Conservation (phyloP, 2,329 filamentous ascomycete genomes). For the Aspergillus ustus region DNA sequence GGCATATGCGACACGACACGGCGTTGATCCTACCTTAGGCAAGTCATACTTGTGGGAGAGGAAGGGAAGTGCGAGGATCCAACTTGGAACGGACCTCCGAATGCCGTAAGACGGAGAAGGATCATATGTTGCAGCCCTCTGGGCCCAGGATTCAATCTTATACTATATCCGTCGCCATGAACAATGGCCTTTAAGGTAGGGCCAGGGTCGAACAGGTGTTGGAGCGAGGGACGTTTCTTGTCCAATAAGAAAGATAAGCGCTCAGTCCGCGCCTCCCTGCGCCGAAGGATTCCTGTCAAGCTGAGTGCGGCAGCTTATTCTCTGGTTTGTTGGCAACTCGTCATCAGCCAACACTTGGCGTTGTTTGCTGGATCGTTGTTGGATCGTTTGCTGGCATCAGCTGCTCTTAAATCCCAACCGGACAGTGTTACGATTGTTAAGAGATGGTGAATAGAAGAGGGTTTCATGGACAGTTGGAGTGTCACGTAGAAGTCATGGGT, state of each 20-base stretch:
- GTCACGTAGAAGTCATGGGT: neutral
- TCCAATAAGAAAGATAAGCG: neutral
- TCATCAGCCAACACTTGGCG: slow-evolving; percentile 7
- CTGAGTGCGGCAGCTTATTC: neutral
- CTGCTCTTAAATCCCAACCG: neutral
- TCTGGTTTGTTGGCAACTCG: neutral
- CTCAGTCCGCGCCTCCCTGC: neutral
- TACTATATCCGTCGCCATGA: neutral
- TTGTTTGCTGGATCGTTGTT: neutral
- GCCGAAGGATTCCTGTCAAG: neutral
- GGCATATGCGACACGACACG: neutral
- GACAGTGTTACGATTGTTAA: neutral
- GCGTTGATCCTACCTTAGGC: neutral
- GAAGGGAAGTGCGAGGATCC: neutral
- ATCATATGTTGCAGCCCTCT: neutral
- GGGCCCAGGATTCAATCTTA: neutral
- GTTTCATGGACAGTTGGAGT: neutral
- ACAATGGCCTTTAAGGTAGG: neutral
- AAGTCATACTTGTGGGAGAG: neutral
- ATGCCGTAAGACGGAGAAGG: neutral
- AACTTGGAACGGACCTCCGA: neutral
- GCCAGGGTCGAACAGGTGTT: neutral
- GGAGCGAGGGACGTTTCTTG: neutral
- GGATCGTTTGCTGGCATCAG: neutral
- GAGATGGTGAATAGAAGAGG: neutral